These are phyloP conservation scores for Stephania cephalantha DNA, from an alignment of 164 flowering plant genomes.

Conservation along the genomic window DNA sequence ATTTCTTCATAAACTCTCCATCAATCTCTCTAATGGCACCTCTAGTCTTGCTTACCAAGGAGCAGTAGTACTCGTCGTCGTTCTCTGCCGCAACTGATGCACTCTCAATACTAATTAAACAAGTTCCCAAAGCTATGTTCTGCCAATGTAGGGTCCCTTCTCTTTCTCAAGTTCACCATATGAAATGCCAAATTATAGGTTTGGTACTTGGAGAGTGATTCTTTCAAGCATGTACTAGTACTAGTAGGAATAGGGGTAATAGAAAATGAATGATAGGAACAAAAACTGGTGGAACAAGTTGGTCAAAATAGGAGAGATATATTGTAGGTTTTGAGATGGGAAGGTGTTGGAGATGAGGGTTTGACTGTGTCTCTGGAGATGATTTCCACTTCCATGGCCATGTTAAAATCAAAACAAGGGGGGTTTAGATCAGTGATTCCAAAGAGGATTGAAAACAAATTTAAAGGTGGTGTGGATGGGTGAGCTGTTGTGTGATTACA, in stretches of 20 bases:
- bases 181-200: constrained; percentile 3
- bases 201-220: background rate
- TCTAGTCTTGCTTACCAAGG: background rate
- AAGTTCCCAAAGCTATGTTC: constrained; percentile 19
- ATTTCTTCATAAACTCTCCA: too few relatives aligned
- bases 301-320: background rate
- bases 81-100: background rate
- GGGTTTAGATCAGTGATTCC: too few relatives aligned
- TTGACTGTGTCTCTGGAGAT: too few relatives aligned
- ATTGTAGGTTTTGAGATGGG: constrained; percentile 8
- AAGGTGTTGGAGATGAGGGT: constrained; percentile 20
- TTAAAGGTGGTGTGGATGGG: too few relatives aligned
- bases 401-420: too few relatives aligned
- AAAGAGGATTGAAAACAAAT: too few relatives aligned
- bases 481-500: too few relatives aligned
- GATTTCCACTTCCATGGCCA: too few relatives aligned
- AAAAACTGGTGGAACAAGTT: constrained; percentile 6
- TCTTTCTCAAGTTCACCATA: constrained; percentile 15
- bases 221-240: background rate
- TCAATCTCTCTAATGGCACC: constrained; percentile 3
- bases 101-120: too few relatives aligned
- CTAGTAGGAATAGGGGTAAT: background rate
- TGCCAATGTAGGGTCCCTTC: constrained; percentile 18
- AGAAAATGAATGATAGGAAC: constrained; percentile 9
- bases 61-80: too few relatives aligned